Evolutionary conservation across 352 stramenopile genomes (phyloP), one percentile per base, ranked within the genome.

Genomic region (Phytophthora agathidicida): DNA sequence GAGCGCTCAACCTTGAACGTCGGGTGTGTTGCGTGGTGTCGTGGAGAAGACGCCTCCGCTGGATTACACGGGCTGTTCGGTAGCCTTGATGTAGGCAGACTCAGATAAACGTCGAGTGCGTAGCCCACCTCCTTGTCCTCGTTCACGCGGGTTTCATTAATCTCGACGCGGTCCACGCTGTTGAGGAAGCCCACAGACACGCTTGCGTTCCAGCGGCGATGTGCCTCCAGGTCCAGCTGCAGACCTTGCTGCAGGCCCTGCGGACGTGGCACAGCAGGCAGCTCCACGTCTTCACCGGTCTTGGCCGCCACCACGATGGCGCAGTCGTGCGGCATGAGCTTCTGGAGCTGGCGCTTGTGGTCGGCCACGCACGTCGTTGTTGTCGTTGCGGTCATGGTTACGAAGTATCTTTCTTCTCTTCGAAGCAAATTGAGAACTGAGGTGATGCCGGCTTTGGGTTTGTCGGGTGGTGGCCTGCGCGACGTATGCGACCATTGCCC

Each of bases 81-180:
- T n/a, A 78, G 36, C 20, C 71, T 60, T 3, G 67, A 75, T 24
- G 45, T 46, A n/a, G 58, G 61, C 28, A 79, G 43, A 32, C 54
- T 68, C 20, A 80, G 64, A 57, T 63, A 84, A 17, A 81, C 66
- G 10, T 81, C 63, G 1, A 87, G 49, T 13, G 63, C 47, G 31
- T 77, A 88, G 44, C 64, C 58, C 14, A 75, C 56, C n/a, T 60
- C 51, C 16, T 65, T 50, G 33, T 79, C 44, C 13, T 57, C 30
- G 17, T 47, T 33, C 6, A 54, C n/a, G 20, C 42, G 41, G 5
- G 65, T 68, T 17, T 70, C 50, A 24, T 63, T 61, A 64, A 89
- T 80, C 37, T 75, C 66, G 7, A 89, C 36, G 33, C 53, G 68
- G 41, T 85, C 74, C 14, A 89, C 66, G 27, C 65, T 72, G 48